Evolutionary conservation across 768 basidiomycete genomes (phyloP).

Genomic region (Postia placenta): DNA sequence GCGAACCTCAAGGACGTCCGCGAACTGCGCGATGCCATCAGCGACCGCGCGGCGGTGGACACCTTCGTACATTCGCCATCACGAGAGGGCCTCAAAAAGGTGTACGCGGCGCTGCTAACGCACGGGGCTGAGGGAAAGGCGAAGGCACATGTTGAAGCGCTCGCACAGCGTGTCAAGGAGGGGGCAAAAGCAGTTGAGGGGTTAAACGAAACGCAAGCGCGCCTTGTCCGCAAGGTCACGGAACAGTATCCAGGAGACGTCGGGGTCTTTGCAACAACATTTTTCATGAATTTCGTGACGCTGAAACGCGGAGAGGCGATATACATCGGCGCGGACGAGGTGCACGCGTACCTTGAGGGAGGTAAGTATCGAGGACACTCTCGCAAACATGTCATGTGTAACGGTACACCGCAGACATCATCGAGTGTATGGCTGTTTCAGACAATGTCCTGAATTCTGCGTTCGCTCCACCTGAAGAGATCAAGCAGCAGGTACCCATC

Average conservation of each 20-base stretch:
- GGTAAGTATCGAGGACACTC: slow-evolving; percentile 26
- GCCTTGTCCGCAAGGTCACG: slow-evolving; percentile 36
- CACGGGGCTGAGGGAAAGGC: slow-evolving; percentile 23
- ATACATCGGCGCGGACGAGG: slow-evolving; percentile 49
- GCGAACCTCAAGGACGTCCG: slow-evolving; percentile 35
- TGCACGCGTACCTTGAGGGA: slow-evolving; percentile 54
- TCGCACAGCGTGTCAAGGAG: slow-evolving; percentile 20
- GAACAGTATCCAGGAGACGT: slow-evolving; percentile 48
- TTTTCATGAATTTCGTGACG: slow-evolving; percentile 47
- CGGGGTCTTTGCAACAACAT: slow-evolving; percentile 44
- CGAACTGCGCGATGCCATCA: slow-evolving; percentile 37
- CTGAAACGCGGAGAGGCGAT: slow-evolving; percentile 45
- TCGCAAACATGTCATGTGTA: too few species aligned
- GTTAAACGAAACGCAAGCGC: slow-evolving; percentile 20
- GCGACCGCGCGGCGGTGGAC: slow-evolving; percentile 25
- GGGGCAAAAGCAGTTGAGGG: slow-evolving; percentile 8
- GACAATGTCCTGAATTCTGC: slow-evolving; percentile 58
- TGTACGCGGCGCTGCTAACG: slow-evolving; percentile 39
- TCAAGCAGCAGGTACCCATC: slow-evolving; percentile 11
- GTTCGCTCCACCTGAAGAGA: slow-evolving; percentile 22
- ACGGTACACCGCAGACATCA: slow-evolving; percentile 36
- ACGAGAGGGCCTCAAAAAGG: slow-evolving; percentile 26
- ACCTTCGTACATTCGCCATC: slow-evolving; percentile 27
- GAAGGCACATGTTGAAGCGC: slow-evolving; percentile 27
- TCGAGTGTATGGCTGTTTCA: slow-evolving; percentile 54